These are phyloP conservation scores for Talaromyces sp. DNA, from an alignment of 2,329 filamentous ascomycete genomes.

Conservation along the genomic window DNA sequence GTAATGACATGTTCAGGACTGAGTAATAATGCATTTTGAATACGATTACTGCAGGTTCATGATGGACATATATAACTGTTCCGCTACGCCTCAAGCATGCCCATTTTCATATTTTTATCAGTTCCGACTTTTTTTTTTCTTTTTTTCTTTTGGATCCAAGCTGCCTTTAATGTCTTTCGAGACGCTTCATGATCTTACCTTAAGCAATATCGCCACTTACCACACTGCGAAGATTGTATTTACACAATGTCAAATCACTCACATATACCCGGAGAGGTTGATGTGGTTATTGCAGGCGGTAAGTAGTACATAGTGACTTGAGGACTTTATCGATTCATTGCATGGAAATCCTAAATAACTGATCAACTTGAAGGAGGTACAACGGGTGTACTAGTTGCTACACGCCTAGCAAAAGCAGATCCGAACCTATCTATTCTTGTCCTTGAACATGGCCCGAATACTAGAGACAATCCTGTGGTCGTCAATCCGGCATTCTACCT, in stretches of 20 bases:
- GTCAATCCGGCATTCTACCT: slow-evolving; percentile 54
- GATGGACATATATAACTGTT: background rate
- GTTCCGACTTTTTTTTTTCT: too few relatives aligned
- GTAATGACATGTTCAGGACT: background rate
- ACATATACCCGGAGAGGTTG: slow-evolving; percentile 3
- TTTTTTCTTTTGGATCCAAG: background rate
- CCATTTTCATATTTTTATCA: background rate
- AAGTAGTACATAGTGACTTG: background rate
- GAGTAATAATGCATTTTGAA: background rate
- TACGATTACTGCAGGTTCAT: background rate
- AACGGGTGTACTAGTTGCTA: slow-evolving; percentile 52
- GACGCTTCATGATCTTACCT: background rate
- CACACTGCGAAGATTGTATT: background rate
- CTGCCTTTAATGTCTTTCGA: background rate
- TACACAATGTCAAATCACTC: slow-evolving; percentile 3
- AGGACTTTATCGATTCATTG: background rate
- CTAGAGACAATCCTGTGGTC: slow-evolving; percentile 52
- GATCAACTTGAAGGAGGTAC: slow-evolving; percentile 41
- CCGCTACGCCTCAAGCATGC: background rate
- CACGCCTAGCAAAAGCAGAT: slow-evolving; percentile 52
- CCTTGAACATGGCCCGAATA: slow-evolving; percentile 56
- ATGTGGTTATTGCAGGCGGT: slow-evolving; percentile 15
- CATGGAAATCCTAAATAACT: background rate
- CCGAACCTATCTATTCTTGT: slow-evolving; percentile 52
- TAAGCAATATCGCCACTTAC: background rate